Conservation (phyloP, 1,284 basidiomycete species). For the Phylloboletellus chloephorus region DNA sequence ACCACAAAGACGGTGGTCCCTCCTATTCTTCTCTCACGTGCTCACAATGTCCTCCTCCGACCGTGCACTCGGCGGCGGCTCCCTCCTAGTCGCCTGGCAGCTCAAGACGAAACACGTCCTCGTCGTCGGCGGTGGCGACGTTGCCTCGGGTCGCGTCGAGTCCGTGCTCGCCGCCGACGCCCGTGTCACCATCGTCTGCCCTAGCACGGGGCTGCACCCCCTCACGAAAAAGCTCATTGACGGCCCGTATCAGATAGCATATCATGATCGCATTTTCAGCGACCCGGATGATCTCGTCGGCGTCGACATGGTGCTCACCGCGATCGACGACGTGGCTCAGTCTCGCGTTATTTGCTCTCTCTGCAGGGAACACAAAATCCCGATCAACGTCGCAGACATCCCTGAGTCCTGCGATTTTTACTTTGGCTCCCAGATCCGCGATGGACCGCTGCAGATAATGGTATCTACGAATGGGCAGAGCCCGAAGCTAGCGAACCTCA, state of each 20-base stretch:
- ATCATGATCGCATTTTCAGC: conserved; percentile 65
- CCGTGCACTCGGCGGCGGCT: conserved; percentile 45
- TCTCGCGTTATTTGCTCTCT: conserved; percentile 70
- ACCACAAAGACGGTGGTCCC: neutral
- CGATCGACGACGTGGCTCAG: conserved; percentile 79
- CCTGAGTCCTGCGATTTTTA: conserved; percentile 96
- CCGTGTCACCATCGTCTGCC: conserved; percentile 58
- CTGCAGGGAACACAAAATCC: conserved; percentile 68
- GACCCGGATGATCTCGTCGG: conserved; percentile 54
- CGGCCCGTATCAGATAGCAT: conserved; percentile 56
- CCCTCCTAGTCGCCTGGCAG: conserved; percentile 84
- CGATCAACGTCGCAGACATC: conserved; percentile 95
- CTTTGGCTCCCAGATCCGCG: conserved; percentile 91
- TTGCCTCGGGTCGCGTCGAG: conserved; percentile 75
- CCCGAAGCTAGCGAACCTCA: conserved; percentile 84
- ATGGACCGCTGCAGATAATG: conserved; percentile 92
- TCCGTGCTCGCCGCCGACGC: conserved; percentile 63
- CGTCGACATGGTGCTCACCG: conserved; percentile 90
- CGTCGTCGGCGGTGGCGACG: conserved; percentile 85
- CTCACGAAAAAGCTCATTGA: conserved; percentile 52
- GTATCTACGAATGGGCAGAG: conserved; percentile 94
- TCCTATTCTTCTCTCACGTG: conserved; percentile 6
- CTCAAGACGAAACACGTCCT: conserved; percentile 77
- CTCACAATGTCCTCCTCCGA: conserved; percentile 12
- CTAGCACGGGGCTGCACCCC: conserved; percentile 55